These are phyloP conservation scores for Dendrobium huoshanense DNA, from an alignment of 106 monocot species.

Conservation along the genomic window DNA sequence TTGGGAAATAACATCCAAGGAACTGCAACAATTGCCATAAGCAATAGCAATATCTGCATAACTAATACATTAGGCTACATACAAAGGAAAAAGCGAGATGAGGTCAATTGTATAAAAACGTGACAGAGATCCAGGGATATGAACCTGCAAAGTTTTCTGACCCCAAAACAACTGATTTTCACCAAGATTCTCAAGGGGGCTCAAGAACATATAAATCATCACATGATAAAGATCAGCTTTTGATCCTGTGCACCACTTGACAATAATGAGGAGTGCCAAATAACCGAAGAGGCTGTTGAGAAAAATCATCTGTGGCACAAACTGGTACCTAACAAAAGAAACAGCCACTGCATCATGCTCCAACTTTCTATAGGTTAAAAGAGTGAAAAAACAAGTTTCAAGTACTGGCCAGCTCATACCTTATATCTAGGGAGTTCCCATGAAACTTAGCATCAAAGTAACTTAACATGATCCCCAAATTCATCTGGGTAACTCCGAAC, in stretches of 20 bases:
- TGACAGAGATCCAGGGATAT: not conserved
- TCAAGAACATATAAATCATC: conserved; percentile 87
- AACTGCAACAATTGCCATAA: conserved; percentile 80
- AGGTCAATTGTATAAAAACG: not conserved
- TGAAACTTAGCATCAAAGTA: conserved; percentile 95
- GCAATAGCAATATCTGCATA: conserved; percentile 80
- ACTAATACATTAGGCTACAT: conserved; percentile 9
- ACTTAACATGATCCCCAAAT: conserved; percentile 84
- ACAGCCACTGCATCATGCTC: not conserved
- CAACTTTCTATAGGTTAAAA: conserved; percentile 2
- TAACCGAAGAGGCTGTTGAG: conserved; percentile 83
- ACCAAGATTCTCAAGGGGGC: conserved; percentile 65
- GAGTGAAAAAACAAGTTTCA: not conserved
- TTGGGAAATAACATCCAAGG: conserved; percentile 99
- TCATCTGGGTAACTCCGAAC: conserved; percentile 89
- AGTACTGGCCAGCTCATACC: conserved; percentile 27
- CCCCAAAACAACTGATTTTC: conserved; percentile 85
- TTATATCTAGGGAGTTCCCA: conserved; percentile 69
- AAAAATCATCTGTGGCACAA: conserved; percentile 82
- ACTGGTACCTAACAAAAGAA: conserved; percentile 54
- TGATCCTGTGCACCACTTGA: conserved; percentile 85
- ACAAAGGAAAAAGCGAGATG: not conserved
- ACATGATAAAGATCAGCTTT: conserved; percentile 87
- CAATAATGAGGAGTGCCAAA: conserved; percentile 62
- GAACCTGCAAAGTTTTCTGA: conserved; percentile 63